Evolutionary conservation across 495 filamentous ascomycete species (phyloP).

Genomic region (Clohesyomyces aquaticus): DNA sequence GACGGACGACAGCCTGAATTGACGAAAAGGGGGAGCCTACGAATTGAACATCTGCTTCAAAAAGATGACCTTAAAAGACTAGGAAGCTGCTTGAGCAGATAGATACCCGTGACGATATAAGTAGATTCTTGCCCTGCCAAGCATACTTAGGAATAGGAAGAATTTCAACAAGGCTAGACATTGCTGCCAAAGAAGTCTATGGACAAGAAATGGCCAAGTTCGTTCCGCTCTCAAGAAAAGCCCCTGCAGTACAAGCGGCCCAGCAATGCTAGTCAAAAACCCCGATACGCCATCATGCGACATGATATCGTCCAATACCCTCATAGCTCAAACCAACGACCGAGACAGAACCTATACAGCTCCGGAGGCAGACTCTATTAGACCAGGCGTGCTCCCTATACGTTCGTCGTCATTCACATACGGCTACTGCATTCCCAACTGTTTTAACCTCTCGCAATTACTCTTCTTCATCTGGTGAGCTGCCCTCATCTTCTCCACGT

Average conservation of each 20-base stretch:
- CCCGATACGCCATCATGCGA: slow-evolving; percentile 8
- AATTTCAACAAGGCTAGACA: neutral
- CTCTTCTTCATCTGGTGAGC: slow-evolving; percentile 65
- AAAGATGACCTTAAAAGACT: neutral
- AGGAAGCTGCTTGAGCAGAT: neutral
- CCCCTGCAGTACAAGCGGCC: neutral
- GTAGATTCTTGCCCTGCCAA: neutral
- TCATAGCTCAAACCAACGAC: neutral
- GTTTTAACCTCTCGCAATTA: slow-evolving; percentile 58
- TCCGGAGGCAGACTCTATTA: neutral
- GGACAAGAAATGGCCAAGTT: neutral
- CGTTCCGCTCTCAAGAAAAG: neutral
- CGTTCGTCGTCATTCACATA: neutral
- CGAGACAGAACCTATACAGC: neutral
- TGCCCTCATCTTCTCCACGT: slow-evolving; percentile 72
- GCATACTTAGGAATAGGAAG: neutral
- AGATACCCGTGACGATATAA: slow-evolving; percentile 10
- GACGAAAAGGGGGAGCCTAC: slow-evolving; percentile 63
- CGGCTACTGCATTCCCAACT: slow-evolving; percentile 40
- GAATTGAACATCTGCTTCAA: slow-evolving; percentile 4
- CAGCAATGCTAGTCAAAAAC: neutral
- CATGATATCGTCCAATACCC: neutral
- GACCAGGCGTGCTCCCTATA: too few relatives aligned
- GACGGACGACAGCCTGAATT: slow-evolving; percentile 76
- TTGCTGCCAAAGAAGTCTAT: slow-evolving; percentile 1